Evolutionary conservation across 495 filamentous ascomycete species (phyloP).

Genomic region (Venustampulla echinocandica): DNA sequence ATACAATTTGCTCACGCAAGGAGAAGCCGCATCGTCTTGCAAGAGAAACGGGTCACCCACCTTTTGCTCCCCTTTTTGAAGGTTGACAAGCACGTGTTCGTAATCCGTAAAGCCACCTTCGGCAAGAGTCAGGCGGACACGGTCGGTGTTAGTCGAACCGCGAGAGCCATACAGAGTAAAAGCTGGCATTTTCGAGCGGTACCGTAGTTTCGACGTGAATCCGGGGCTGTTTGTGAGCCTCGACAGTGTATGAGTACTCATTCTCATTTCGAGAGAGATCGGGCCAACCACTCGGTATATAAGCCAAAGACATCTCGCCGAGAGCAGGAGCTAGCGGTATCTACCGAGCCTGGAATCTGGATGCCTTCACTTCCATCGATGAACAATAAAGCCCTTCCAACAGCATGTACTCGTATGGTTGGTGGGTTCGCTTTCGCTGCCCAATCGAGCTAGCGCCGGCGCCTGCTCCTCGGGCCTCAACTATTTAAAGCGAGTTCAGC

Average conservation of each 20-base stretch:
- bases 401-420: constrained; percentile 23
- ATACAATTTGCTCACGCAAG: constrained; percentile 19
- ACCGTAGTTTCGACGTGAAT: constrained; percentile 24
- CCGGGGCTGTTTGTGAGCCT: constrained; percentile 19
- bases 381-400: constrained; percentile 10
- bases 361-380: constrained; percentile 16
- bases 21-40: constrained; percentile 20
- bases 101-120: constrained; percentile 33
- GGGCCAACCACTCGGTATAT: constrained; percentile 22
- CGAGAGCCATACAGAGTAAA: constrained; percentile 32
- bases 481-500: constrained; percentile 21
- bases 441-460: constrained; percentile 27
- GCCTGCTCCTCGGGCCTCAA: constrained; percentile 10
- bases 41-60: constrained; percentile 22
- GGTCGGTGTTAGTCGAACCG: constrained; percentile 31
- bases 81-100: constrained; percentile 29
- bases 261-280: constrained; percentile 18
- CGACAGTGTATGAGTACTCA: constrained; percentile 20
- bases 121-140: constrained; percentile 31
- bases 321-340: constrained; percentile 20
- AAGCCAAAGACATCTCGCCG: constrained; percentile 19
- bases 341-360: constrained; percentile 11
- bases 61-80: constrained; percentile 31
- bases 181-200: constrained; percentile 30
- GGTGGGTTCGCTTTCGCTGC: constrained; percentile 29